phyloP scores from a whole-genome alignment of 208 protist genomes.

The Acanthamoeba divionensis region DNA sequence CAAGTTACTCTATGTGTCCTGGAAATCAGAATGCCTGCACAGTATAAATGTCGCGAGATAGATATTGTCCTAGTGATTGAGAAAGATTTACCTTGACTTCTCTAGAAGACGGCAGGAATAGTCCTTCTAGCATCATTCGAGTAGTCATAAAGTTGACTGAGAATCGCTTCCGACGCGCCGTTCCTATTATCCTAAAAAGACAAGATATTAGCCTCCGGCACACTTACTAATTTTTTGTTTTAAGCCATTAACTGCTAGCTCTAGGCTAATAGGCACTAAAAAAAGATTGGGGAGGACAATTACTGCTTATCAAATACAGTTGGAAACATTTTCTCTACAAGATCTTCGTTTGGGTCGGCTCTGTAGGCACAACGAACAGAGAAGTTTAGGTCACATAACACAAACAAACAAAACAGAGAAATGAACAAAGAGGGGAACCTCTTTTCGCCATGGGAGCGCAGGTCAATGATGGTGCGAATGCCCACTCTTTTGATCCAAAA shows the following conservation, averaged over 20 bases:
- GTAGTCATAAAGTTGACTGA: slow-evolving; percentile 7
- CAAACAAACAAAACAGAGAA: neutral
- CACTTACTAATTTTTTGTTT: no score
- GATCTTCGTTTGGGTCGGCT: neutral
- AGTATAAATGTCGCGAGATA: no score
- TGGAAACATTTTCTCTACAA: neutral
- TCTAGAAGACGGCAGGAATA: neutral
- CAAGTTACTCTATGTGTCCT: no score
- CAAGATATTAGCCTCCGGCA: no score
- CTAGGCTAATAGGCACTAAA: no score
- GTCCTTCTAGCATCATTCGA: slow-evolving; percentile 31
- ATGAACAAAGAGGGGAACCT: neutral
- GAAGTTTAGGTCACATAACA: neutral
- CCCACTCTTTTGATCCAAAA: neutral
- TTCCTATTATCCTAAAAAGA: no score
- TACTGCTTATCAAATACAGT: slow-evolving; percentile 8
- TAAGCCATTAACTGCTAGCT: no score
- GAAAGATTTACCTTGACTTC: neutral
- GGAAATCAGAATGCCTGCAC: no score
- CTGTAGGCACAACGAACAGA: neutral
- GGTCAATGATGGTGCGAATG: slow-evolving; percentile 22
- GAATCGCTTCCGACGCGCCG: slow-evolving; percentile 32
- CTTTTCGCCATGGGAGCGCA: neutral
- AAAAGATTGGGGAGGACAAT: no score
- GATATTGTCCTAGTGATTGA: no score